phyloP scores from a whole-genome alignment of 257 asterid species.

The Gardenia jasminoides region DNA sequence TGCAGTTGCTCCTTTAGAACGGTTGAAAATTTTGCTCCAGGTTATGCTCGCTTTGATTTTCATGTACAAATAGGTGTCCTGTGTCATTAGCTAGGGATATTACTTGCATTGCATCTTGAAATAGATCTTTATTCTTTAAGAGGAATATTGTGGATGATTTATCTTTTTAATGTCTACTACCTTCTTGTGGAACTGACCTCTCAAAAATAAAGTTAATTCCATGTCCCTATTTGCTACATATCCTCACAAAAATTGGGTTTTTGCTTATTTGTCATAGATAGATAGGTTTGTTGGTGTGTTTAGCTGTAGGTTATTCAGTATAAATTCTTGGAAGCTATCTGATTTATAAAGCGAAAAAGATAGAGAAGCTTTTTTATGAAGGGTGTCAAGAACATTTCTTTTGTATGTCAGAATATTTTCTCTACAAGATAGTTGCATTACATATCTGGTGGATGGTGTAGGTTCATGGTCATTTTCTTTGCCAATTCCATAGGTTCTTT shows the following conservation, averaged over 20 bases:
- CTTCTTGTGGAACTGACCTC: not conserved
- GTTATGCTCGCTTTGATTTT: constrained; percentile 27
- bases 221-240: too few relatives aligned
- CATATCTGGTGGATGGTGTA: not conserved
- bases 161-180: not conserved
- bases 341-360: not conserved
- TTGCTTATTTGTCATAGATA: not conserved
- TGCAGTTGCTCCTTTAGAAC: constrained; percentile 94
- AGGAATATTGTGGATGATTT: not conserved
- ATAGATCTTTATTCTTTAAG: not conserved
- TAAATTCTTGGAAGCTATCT: not conserved
- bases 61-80: not conserved
- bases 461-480: not conserved
- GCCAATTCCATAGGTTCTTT: not conserved
- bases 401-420: not conserved
- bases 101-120: not conserved
- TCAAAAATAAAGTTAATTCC: not conserved
- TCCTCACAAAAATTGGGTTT: not conserved
- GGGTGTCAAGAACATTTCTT: not conserved
- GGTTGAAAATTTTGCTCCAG: constrained; percentile 90
- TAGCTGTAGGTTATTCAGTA: not conserved
- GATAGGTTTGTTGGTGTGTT: not conserved
- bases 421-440: not conserved
- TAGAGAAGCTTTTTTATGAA: not conserved
- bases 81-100: not conserved